Conservation (phyloP, 192 early-diverging fungal genomes). For the Backusella macrospora region DNA sequence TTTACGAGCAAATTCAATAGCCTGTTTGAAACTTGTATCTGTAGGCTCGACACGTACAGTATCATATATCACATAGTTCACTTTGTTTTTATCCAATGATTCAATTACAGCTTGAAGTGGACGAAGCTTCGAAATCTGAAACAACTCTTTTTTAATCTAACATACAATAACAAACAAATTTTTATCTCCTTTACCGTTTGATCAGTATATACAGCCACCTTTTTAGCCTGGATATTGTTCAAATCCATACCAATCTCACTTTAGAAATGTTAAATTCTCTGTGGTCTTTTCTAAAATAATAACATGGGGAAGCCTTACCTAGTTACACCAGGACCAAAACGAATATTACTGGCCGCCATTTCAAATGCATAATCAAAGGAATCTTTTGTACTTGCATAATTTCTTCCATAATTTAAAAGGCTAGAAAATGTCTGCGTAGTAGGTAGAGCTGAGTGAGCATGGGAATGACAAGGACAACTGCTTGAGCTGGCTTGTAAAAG, state of each 20-base stretch:
- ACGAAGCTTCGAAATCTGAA: constrained; percentile 66
- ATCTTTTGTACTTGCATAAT: constrained; percentile 43
- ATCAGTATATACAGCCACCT: constrained; percentile 87
- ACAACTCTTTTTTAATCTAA: neutral
- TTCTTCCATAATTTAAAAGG: constrained; percentile 38
- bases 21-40: constrained; percentile 77
- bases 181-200: constrained; percentile 52
- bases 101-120: constrained; percentile 76
- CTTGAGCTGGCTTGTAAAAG: constrained; percentile 30
- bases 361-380: constrained; percentile 74
- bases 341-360: constrained; percentile 89
- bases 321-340: constrained; percentile 84
- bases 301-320: constrained; percentile 29
- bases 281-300: neutral
- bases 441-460: constrained; percentile 33
- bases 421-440: constrained; percentile 24
- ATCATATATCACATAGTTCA: constrained; percentile 75
- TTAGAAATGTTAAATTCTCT: neutral
- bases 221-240: constrained; percentile 75
- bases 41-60: constrained; percentile 87
- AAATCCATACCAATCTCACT: constrained; percentile 86
- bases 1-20: constrained; percentile 76
- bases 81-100: constrained; percentile 69
- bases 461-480: constrained; percentile 42
- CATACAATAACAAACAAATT: constrained; percentile 9